phyloP scores from a whole-genome alignment of 805 yeast genomes.

The Lipomyces japonicus region DNA sequence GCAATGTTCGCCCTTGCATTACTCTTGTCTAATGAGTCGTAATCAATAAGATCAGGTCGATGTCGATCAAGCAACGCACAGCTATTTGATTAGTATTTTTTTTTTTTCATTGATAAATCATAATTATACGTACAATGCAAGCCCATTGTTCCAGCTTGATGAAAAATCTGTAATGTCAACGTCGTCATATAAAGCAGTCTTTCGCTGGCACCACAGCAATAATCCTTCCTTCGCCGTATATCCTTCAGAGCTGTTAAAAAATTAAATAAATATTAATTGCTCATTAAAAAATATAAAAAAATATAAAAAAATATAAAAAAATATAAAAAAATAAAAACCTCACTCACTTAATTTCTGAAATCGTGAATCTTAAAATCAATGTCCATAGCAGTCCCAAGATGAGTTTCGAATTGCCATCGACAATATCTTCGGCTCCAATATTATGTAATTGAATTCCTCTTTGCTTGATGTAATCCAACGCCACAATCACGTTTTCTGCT shows the following conservation, averaged over 20 bases:
- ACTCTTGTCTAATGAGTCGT: slow-evolving; percentile 33
- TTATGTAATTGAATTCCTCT: slow-evolving; percentile 39
- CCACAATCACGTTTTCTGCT: slow-evolving; percentile 40
- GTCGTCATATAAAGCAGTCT: slow-evolving; percentile 40
- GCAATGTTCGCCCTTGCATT: slow-evolving; percentile 38
- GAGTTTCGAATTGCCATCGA: slow-evolving; percentile 90
- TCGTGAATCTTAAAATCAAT: slow-evolving; percentile 40
- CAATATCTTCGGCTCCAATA: slow-evolving; percentile 72
- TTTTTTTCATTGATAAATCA: background rate
- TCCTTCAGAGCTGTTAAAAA: slow-evolving; percentile 36
- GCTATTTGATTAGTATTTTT: too few species aligned
- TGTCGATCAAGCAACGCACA: slow-evolving; percentile 45
- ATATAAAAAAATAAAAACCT: background rate
- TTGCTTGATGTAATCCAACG: slow-evolving; percentile 38
- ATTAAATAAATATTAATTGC: background rate
- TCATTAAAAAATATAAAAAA: too few species aligned
- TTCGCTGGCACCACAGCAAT: slow-evolving; percentile 53
- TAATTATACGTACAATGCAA: slow-evolving; percentile 39
- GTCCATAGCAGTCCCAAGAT: slow-evolving; percentile 87
- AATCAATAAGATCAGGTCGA: slow-evolving; percentile 44
- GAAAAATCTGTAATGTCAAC: slow-evolving; percentile 49
- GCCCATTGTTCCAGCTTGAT: slow-evolving; percentile 52
- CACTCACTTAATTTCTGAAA: slow-evolving; percentile 37
- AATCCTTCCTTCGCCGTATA: slow-evolving; percentile 44
- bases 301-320: background rate